These are phyloP conservation scores for Candida boleticola DNA, from an alignment of 805 yeast genomes.

Conservation along the genomic window DNA sequence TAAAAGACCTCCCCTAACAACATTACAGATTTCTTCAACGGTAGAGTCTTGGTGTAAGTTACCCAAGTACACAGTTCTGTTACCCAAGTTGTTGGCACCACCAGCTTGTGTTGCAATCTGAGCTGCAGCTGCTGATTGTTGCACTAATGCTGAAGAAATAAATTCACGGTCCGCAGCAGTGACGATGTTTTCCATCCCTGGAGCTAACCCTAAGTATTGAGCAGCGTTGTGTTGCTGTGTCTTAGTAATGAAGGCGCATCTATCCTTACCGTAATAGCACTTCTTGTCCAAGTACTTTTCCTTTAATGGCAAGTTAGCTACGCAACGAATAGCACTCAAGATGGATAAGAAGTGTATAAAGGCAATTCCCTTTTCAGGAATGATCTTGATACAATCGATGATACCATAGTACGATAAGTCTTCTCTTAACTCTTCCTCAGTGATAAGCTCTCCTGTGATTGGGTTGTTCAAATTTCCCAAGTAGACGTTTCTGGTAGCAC, in stretches of 20 bases:
- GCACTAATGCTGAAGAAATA: conserved; percentile 74
- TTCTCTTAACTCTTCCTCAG: conserved; percentile 62
- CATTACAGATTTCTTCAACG: conserved; percentile 92
- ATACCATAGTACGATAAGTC: conserved; percentile 76
- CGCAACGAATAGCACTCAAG: conserved; percentile 82
- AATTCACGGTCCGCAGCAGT: conserved; percentile 66
- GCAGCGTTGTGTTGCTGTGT: conserved; percentile 98
- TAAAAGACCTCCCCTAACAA: conserved; percentile 89
- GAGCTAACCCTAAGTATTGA: conserved; percentile 86
- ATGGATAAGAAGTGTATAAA: conserved; percentile 89
- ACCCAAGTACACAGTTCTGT: conserved; percentile 90
- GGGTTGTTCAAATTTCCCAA: conserved; percentile 74
- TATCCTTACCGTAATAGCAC: conserved; percentile 88
- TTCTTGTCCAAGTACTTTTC: conserved; percentile 73
- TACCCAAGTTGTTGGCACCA: conserved; percentile 88
- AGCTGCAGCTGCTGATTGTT: conserved; percentile 97
- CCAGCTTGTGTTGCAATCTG: conserved; percentile 94
- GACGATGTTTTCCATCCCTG: conserved; percentile 79
- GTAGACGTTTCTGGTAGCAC: conserved; percentile 92
- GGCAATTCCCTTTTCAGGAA: conserved; percentile 80
- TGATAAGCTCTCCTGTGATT: conserved; percentile 41
- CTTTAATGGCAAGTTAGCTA: conserved; percentile 63
- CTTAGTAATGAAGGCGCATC: conserved; percentile 91
- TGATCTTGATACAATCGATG: conserved; percentile 80
- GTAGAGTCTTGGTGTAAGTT: conserved; percentile 85